Percentiles rank a stretch among this genome's conserved stretches.
phyloP scores from a whole-genome alignment of 306 rosid genomes.

The Cicer arietinum region DNA sequence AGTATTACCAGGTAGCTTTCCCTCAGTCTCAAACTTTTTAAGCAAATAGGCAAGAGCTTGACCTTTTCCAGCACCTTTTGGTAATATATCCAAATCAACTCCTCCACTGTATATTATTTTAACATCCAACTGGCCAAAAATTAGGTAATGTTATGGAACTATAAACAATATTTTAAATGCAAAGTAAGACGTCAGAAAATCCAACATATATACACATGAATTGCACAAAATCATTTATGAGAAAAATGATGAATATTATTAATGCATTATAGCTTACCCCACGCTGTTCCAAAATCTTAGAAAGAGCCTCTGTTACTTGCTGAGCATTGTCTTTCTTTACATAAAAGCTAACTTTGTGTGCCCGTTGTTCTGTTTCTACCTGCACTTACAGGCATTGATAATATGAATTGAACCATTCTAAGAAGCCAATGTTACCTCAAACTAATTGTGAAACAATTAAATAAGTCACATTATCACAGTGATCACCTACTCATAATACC shows the following conservation, averaged over 20 bases:
- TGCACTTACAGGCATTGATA: constrained; percentile 52
- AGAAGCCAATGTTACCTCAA: constrained; percentile 8
- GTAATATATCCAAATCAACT: constrained; percentile 86
- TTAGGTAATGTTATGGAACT: constrained; percentile 33
- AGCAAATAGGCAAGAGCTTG: constrained; percentile 97
- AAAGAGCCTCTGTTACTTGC: constrained; percentile 71
- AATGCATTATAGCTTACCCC: constrained; percentile 65
- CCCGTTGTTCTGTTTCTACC: constrained; percentile 89
- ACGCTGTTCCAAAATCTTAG: constrained; percentile 60
- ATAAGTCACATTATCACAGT: constrained; percentile 11
- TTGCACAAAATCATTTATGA: constrained; percentile 9
- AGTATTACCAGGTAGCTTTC: constrained; percentile 71
- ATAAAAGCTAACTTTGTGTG: constrained; percentile 92
- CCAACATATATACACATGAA: background rate
- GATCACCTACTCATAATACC: constrained; percentile 53
- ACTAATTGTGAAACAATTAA: constrained; percentile 6
- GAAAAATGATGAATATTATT: constrained; percentile 6
- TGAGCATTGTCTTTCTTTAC: constrained; percentile 79
- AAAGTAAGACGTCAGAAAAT: constrained; percentile 2
- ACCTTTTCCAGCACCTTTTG: constrained; percentile 98
- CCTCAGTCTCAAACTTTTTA: constrained; percentile 73
- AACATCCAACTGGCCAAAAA: constrained; percentile 82
- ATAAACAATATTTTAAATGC: constrained; percentile 24
- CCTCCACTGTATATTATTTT: constrained; percentile 98
- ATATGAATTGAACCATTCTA: constrained; percentile 35